Percentiles rank a stretch among this genome's conserved stretches.
Evolutionary conservation across 202 grass and related monocot species (phyloP).

Genomic region (Elaeis oleifera): DNA sequence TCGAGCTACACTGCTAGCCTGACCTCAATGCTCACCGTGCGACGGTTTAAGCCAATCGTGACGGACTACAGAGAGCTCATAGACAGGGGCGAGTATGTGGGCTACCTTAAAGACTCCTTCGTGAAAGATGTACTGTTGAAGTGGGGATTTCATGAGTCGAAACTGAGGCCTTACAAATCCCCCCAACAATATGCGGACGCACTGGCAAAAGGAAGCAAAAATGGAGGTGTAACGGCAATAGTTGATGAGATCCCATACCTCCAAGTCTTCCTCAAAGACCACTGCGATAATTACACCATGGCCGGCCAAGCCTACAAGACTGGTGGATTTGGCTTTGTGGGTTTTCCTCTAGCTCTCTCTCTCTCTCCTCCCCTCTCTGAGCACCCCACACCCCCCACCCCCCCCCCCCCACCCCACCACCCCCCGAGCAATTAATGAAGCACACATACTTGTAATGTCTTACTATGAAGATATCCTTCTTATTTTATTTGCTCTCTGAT

Average conservation of each 20-base stretch:
- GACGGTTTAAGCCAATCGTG: conserved; percentile 30
- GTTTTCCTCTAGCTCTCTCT: neutral
- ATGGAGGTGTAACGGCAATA: conserved; percentile 33
- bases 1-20: conserved; percentile 88
- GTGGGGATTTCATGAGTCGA: conserved; percentile 26
- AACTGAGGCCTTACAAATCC: conserved; percentile 27
- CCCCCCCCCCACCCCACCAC: too few relatives aligned
- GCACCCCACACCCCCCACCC: too few relatives aligned
- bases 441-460: too few relatives aligned
- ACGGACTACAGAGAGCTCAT: conserved; percentile 30
- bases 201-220: conserved; percentile 26
- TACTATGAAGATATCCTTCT: too few relatives aligned
- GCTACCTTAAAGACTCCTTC: conserved; percentile 62
- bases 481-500: neutral
- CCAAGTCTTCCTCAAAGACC: conserved; percentile 43
- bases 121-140: conserved; percentile 16
- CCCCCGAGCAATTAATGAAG: too few relatives aligned
- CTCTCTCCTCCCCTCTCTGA: too few relatives aligned
- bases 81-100: conserved; percentile 17
- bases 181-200: conserved; percentile 46
- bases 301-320: conserved; percentile 36
- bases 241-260: conserved; percentile 72
- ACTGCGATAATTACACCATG: conserved; percentile 47
- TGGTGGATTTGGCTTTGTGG: conserved; percentile 74
- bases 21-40: conserved; percentile 74